phyloP scores from a whole-genome alignment of 345 rosid genomes.

The Erodium maritimum region DNA sequence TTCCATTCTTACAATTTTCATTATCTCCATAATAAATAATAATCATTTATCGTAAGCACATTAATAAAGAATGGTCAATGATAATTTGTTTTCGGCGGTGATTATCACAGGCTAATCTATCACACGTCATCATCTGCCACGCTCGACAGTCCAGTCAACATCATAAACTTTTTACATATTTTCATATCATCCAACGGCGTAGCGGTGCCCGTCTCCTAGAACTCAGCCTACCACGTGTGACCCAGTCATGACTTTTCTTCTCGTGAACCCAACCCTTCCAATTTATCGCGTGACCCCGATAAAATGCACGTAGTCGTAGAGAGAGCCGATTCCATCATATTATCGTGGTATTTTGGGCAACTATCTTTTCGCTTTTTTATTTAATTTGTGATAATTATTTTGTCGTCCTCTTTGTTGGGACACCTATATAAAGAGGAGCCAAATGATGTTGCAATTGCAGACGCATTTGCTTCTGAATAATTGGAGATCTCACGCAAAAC shows the following conservation, averaged over 20 bases:
- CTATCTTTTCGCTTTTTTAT: background rate
- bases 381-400: background rate
- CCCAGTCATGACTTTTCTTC: background rate
- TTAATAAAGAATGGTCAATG: too few relatives aligned
- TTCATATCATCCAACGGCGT: conserved; percentile 13
- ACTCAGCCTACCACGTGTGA: conserved; percentile 24
- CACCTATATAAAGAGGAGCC: conserved; percentile 24
- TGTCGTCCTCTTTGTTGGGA: conserved; percentile 15
- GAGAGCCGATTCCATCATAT: too few relatives aligned
- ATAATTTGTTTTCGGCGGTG: background rate
- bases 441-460: background rate
- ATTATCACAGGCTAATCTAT: background rate
- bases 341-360: background rate
- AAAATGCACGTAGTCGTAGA: too few relatives aligned
- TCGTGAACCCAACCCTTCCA: conserved; percentile 13
- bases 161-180: background rate
- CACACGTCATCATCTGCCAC: background rate
- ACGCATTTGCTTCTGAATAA: background rate
- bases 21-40: too few relatives aligned
- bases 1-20: too few relatives aligned
- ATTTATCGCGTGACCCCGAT: too few relatives aligned
- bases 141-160: conserved; percentile 4
- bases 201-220: background rate
- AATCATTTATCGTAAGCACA: too few relatives aligned
- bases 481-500: too few relatives aligned